phyloP scores from a whole-genome alignment of 352 stramenopile genomes.

The Lagenidium sp. region DNA sequence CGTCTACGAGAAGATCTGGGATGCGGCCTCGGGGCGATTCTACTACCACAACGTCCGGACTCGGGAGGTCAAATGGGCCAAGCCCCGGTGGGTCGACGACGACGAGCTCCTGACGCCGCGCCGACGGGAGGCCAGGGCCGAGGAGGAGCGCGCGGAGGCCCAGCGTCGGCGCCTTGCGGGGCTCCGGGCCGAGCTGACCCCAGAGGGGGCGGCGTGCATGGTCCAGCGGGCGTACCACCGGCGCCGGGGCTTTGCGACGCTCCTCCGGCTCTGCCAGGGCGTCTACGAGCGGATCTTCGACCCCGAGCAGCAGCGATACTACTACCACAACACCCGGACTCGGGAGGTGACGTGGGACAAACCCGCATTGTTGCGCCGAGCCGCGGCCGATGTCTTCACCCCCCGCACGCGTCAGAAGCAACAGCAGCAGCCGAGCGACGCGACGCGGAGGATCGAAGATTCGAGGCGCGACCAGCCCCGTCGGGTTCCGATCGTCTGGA shows the following conservation, averaged over 20 bases:
- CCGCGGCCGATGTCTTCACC: slow-evolving; percentile 33
- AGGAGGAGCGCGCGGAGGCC: slow-evolving; percentile 4
- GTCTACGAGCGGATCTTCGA: slow-evolving; percentile 76
- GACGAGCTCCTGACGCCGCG: slow-evolving; percentile 51
- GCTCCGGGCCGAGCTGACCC: slow-evolving; percentile 10
- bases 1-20: slow-evolving; percentile 80
- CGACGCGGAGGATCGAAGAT: too few relatives aligned
- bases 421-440: slow-evolving; percentile 9
- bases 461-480: too few relatives aligned
- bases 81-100: slow-evolving; percentile 56
- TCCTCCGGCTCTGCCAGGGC: slow-evolving; percentile 31
- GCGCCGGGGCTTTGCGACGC: slow-evolving; percentile 27
- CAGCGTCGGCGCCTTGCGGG: neutral
- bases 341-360: slow-evolving; percentile 62
- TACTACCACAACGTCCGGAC: slow-evolving; percentile 80
- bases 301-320: slow-evolving; percentile 31
- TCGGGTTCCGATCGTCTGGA: slow-evolving; percentile 18
- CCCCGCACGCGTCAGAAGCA: slow-evolving; percentile 37
- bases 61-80: slow-evolving; percentile 57
- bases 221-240: slow-evolving; percentile 46
- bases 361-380: slow-evolving; percentile 32
- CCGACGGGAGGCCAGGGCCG: slow-evolving; percentile 10
- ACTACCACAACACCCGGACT: slow-evolving; percentile 78
- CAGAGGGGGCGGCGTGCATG: slow-evolving; percentile 32
- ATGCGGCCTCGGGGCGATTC: slow-evolving; percentile 27